Percentiles rank a stretch among this genome's conserved stretches.
Conservation (phyloP, 495 filamentous ascomycete species). For the Astrothelium macrocarpum region DNA sequence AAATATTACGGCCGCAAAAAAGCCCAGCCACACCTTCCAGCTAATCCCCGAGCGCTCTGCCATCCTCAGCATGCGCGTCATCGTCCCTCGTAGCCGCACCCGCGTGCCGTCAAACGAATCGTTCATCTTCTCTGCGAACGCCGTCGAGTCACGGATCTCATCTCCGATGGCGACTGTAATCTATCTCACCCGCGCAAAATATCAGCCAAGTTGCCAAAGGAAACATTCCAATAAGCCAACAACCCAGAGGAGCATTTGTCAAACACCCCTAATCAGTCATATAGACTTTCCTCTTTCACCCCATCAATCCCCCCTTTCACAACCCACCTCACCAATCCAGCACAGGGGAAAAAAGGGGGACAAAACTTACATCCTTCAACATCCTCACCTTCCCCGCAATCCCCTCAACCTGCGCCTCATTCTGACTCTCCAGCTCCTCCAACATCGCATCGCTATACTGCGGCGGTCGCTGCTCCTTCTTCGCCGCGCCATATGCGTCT, state of each 20-base stretch:
- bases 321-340: too few species aligned
- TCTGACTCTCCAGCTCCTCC: conserved; percentile 89
- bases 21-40: conserved; percentile 86
- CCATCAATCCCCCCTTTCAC: neutral
- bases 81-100: conserved; percentile 71
- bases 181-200: conserved; percentile 44
- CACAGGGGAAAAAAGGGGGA: conserved; percentile 2
- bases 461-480: conserved; percentile 75
- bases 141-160: conserved; percentile 80
- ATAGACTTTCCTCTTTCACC: neutral
- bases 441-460: conserved; percentile 92
- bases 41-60: conserved; percentile 85
- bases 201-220: too few species aligned
- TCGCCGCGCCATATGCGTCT: conserved; percentile 60
- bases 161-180: conserved; percentile 88
- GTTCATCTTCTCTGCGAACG: conserved; percentile 81
- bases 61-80: conserved; percentile 96
- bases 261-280: too few species aligned
- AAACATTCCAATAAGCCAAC: too few species aligned
- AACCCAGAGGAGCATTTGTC: neutral
- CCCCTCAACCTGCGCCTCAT: conserved; percentile 81
- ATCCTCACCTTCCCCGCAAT: conserved; percentile 83
- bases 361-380: conserved; percentile 72
- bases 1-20: conserved; percentile 69
- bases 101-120: conserved; percentile 81